Evolutionary conservation across 306 rosid species (phyloP).

Genomic region (Lathyrus aphaca): DNA sequence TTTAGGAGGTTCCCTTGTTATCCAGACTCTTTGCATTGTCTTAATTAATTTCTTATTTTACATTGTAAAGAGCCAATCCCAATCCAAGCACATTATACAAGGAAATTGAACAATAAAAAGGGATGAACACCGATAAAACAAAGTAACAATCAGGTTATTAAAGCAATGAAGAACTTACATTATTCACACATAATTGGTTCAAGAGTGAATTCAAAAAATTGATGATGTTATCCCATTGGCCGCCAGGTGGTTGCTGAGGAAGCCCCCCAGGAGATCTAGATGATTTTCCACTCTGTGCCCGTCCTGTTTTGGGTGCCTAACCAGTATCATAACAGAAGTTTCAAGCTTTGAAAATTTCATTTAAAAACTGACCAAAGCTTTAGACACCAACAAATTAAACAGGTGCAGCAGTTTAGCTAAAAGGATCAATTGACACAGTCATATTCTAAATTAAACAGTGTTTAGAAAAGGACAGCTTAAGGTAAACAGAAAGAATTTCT

Average conservation of each 20-base stretch:
- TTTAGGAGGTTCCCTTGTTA: not conserved
- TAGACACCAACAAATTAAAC: not conserved
- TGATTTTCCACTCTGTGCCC: conserved; percentile 80
- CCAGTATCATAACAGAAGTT: conserved; percentile 30
- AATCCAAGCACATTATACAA: conserved; percentile 9
- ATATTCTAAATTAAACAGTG: not conserved
- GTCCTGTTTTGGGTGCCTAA: conserved; percentile 88
- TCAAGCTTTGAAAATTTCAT: not conserved
- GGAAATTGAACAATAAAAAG: conserved; percentile 13
- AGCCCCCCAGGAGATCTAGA: conserved; percentile 77
- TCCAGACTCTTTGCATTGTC: not conserved
- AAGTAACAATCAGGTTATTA: conserved; percentile 8
- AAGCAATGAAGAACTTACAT: conserved; percentile 59
- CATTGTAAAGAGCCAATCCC: not conserved
- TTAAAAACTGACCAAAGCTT: conserved; percentile 12
- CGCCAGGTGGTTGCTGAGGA: conserved; percentile 73
- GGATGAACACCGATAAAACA: conserved; percentile 13
- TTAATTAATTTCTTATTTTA: conserved; percentile 5
- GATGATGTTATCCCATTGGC: conserved; percentile 91
- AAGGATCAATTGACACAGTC: not conserved
- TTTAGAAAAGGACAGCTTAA: not conserved
- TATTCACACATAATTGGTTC: conserved; percentile 64
- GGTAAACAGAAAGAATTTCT: not conserved
- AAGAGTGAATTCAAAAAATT: conserved; percentile 86
- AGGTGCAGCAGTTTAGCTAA: not conserved